phyloP scores from a whole-genome alignment of 1,284 basidiomycete genomes.

The Sporisorium scitamineum region DNA sequence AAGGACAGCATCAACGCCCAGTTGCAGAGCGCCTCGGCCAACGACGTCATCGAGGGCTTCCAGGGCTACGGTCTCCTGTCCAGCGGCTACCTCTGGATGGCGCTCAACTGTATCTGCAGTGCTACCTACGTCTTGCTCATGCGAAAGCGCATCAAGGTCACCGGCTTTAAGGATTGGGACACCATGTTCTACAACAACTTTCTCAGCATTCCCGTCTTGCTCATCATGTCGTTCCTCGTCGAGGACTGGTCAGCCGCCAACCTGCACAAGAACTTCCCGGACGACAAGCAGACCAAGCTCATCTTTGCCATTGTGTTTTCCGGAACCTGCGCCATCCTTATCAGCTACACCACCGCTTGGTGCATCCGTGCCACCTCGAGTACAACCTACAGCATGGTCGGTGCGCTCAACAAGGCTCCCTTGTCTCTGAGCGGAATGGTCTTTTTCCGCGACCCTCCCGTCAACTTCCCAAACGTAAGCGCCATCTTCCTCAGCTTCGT shows the following conservation, averaged over 20 bases:
- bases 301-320: conserved; percentile 92
- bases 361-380: conserved; percentile 95
- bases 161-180: conserved; percentile 99
- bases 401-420: conserved; percentile 97
- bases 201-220: conserved; percentile 89
- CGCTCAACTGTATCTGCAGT: conserved; percentile 88
- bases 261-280: conserved; percentile 87
- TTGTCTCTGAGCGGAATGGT: conserved; percentile 75
- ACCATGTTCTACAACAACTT: conserved; percentile 99
- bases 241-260: conserved; percentile 92
- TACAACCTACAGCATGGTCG: conserved; percentile 99
- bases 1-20: conserved; percentile 50
- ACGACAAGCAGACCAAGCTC: conserved; percentile 82
- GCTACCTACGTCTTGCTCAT: conserved; percentile 94
- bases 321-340: conserved; percentile 94
- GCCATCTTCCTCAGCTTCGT: conserved; percentile 91
- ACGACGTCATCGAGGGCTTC: conserved; percentile 53
- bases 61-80: conserved; percentile 55
- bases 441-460: conserved; percentile 77
- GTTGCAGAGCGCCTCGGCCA: conserved; percentile 25
- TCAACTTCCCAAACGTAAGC: conserved; percentile 86
- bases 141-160: conserved; percentile 96
- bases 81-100: conserved; percentile 94
- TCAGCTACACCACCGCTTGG: conserved; percentile 99
- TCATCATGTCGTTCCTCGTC: conserved; percentile 82